Conservation (phyloP, 257 asterid genomes). For the Primulina tabacum region DNA sequence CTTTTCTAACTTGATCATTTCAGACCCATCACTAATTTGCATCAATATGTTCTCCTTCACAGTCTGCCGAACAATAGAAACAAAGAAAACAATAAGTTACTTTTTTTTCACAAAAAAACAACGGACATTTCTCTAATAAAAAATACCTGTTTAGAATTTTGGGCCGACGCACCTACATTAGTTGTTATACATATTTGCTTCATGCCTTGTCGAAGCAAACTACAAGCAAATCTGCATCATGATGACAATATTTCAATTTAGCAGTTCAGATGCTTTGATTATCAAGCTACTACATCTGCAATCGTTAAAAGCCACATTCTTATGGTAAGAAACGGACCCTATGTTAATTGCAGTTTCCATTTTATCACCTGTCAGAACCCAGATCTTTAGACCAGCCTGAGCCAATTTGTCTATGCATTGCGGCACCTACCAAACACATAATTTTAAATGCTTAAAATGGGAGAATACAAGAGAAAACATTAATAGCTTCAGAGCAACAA, state of each 20-base stretch:
- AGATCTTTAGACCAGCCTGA: constrained; percentile 94
- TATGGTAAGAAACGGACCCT: constrained; percentile 64
- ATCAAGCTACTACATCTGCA: constrained; percentile 18
- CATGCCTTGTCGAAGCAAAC: constrained; percentile 99
- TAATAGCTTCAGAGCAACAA: not conserved
- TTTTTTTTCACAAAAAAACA: not conserved
- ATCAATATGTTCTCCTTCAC: constrained; percentile 61
- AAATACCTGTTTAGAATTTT: constrained; percentile 62
- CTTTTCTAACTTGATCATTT: constrained; percentile 78
- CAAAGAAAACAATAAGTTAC: constrained; percentile 19
- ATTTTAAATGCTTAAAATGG: not conserved
- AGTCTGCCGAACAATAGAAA: constrained; percentile 39
- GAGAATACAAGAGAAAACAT: constrained; percentile 16
- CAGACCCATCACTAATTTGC: constrained; percentile 79
- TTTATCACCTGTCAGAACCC: constrained; percentile 99
- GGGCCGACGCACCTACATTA: constrained; percentile 39
- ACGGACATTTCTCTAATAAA: constrained; percentile 17
- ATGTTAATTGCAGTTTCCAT: constrained; percentile 99
- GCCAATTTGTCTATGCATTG: constrained; percentile 99
- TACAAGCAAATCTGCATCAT: constrained; percentile 73
- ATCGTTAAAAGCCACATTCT: constrained; percentile 18
- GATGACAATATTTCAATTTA: constrained; percentile 20
- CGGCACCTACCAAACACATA: constrained; percentile 60
- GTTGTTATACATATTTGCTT: constrained; percentile 70
- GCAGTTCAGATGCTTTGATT: constrained; percentile 20